Conservation (phyloP, 495 filamentous ascomycete species). For the Venustampulla echinocandica region DNA sequence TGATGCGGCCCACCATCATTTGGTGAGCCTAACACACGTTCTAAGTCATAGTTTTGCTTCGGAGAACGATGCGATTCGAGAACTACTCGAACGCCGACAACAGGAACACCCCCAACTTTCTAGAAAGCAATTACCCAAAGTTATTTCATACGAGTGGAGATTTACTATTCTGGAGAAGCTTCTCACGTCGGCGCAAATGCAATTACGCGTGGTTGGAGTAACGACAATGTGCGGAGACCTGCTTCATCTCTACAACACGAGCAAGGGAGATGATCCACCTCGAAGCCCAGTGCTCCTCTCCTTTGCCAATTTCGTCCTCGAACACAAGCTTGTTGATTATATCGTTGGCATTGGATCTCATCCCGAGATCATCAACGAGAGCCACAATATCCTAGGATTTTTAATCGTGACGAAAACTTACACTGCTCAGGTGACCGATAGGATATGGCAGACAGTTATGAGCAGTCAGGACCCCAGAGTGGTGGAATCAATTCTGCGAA, state of each 20-base stretch:
- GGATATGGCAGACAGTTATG: conserved; percentile 75
- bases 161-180: conserved; percentile 60
- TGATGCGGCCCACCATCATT: conserved; percentile 34
- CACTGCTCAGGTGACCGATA: conserved; percentile 60
- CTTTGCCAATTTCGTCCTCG: conserved; percentile 54
- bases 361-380: conserved; percentile 74
- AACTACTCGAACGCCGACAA: conserved; percentile 27
- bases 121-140: conserved; percentile 25
- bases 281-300: conserved; percentile 51
- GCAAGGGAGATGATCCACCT: conserved; percentile 28
- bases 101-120: conserved; percentile 10
- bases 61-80: conserved; percentile 22
- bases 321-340: conserved; percentile 67
- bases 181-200: conserved; percentile 79
- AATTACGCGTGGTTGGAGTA: conserved; percentile 68
- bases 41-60: conserved; percentile 34
- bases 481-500: conserved; percentile 65
- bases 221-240: conserved; percentile 65
- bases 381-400: conserved; percentile 79
- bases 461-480: conserved; percentile 79
- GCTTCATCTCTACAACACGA: conserved; percentile 49
- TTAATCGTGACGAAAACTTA: conserved; percentile 75
- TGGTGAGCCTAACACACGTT: conserved; percentile 30
- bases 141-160: conserved; percentile 59
- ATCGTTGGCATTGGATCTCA: conserved; percentile 88